phyloP scores from a whole-genome alignment of 108 stramenopile genomes.

The Cyclotella choctawhatcheeana region DNA sequence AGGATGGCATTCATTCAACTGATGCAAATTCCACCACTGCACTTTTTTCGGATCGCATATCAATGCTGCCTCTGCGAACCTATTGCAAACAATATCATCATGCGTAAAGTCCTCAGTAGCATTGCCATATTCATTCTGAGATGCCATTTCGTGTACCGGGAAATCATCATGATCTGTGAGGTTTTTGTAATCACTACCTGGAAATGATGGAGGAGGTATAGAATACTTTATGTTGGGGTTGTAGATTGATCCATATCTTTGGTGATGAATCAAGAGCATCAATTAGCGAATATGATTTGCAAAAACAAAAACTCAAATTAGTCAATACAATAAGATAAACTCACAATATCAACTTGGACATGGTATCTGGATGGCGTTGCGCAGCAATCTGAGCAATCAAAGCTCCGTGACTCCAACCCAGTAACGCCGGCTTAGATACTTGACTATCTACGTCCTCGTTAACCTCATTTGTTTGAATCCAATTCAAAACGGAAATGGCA shows the following conservation, averaged over 20 bases:
- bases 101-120: constrained; percentile 90
- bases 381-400: constrained; percentile 85
- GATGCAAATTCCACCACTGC: constrained; percentile 80
- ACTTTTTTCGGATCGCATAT: constrained; percentile 84
- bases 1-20: constrained; percentile 91
- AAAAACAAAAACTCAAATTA: too few relatives aligned
- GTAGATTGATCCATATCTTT: constrained; percentile 80
- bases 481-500: constrained; percentile 76
- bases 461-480: constrained; percentile 54
- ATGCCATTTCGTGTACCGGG: constrained; percentile 37
- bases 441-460: background rate
- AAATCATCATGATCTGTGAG: constrained; percentile 38
- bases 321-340: constrained; percentile 16
- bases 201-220: constrained; percentile 32
- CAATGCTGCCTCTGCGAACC: constrained; percentile 83
- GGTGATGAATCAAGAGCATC: background rate
- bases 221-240: constrained; percentile 62
- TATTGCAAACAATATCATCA: constrained; percentile 61
- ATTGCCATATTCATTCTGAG: constrained; percentile 69
- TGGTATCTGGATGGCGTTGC: constrained; percentile 54
- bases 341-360: constrained; percentile 76
- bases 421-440: constrained; percentile 36
- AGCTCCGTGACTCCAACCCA: constrained; percentile 90
- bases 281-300: background rate
- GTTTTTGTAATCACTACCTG: background rate